Percentiles rank a stretch among this genome's conserved stretches.
Conservation (phyloP, 2,329 filamentous ascomycete species). For the Golovinomyces cichoracearum region DNA sequence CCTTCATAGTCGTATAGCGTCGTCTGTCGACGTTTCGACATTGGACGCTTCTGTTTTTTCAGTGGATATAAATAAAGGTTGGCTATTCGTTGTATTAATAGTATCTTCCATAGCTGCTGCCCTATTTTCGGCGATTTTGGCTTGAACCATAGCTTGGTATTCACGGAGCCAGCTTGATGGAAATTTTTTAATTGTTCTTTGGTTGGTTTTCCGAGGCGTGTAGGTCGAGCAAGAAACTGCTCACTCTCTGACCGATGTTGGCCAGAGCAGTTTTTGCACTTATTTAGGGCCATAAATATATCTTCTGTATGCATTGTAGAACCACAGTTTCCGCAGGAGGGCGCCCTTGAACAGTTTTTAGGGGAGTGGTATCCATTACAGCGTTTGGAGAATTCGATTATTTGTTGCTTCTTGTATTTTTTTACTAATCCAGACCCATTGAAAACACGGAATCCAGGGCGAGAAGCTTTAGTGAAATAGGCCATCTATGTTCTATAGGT, state of each 20-base stretch:
- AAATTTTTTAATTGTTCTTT: not conserved
- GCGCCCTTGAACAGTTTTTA: too few relatives aligned
- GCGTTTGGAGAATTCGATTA: too few relatives aligned
- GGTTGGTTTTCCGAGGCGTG: not conserved
- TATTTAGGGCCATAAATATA: too few relatives aligned
- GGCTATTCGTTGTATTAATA: too few relatives aligned
- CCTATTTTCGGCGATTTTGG: not conserved
- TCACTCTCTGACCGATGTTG: not conserved
- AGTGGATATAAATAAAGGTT: too few relatives aligned
- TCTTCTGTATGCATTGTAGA: too few relatives aligned
- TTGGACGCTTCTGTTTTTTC: too few relatives aligned
- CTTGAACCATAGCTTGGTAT: not conserved
- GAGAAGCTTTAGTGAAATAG: not conserved
- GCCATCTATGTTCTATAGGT: not conserved
- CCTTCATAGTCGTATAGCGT: not conserved
- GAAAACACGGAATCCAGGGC: too few relatives aligned
- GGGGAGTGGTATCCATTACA: too few relatives aligned
- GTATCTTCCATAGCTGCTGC: not conserved
- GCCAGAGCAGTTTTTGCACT: not conserved
- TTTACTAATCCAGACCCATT: too few relatives aligned
- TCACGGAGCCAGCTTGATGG: not conserved
- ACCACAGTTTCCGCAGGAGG: too few relatives aligned
- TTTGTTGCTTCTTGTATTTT: too few relatives aligned
- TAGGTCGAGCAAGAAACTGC: not conserved
- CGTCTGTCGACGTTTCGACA: not conserved